Evolutionary conservation across 2,329 filamentous ascomycete species (phyloP).

Genomic region (Bipolaris cookei): DNA sequence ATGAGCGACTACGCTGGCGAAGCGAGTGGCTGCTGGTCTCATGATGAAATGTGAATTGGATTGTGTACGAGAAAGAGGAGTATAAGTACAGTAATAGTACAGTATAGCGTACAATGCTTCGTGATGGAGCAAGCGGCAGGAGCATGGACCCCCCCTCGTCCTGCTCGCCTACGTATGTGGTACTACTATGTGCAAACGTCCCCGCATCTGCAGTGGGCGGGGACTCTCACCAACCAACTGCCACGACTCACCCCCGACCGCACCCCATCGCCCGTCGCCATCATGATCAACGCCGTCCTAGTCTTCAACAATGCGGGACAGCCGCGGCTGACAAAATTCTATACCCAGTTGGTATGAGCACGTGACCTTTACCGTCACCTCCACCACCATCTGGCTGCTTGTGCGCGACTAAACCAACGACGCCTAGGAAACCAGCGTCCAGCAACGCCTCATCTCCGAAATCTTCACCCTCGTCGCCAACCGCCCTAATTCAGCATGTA

Average conservation of each 20-base stretch:
- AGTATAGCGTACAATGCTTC: background rate
- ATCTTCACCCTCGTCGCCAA: conserved; percentile 97
- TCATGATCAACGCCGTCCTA: conserved; percentile 97
- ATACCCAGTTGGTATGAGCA: conserved; percentile 82
- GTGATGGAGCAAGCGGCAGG: conserved; percentile 4
- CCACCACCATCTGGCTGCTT: background rate
- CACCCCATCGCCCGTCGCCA: conserved; percentile 4
- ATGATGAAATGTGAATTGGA: conserved; percentile 16
- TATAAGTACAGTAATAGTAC: no score
- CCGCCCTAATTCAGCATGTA: conserved; percentile 89
- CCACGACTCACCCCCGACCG: background rate
- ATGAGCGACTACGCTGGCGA: conserved; percentile 30
- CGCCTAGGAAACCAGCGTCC: conserved; percentile 87
- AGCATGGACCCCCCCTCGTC: conserved; percentile 11
- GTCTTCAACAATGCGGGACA: conserved; percentile 99
- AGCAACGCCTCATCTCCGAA: conserved; percentile 94
- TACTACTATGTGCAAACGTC: background rate
- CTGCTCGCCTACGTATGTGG: background rate
- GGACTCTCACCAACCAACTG: conserved; percentile 1
- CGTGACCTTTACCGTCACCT: conserved; percentile 23
- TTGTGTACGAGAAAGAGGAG: background rate
- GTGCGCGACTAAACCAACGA: conserved; percentile 2
- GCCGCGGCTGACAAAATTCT: conserved; percentile 96
- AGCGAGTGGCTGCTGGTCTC: conserved; percentile 32
- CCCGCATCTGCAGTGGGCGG: conserved; percentile 11